Evolutionary conservation across 495 filamentous ascomycete species (phyloP).

Genomic region (Penicillium argentinense): DNA sequence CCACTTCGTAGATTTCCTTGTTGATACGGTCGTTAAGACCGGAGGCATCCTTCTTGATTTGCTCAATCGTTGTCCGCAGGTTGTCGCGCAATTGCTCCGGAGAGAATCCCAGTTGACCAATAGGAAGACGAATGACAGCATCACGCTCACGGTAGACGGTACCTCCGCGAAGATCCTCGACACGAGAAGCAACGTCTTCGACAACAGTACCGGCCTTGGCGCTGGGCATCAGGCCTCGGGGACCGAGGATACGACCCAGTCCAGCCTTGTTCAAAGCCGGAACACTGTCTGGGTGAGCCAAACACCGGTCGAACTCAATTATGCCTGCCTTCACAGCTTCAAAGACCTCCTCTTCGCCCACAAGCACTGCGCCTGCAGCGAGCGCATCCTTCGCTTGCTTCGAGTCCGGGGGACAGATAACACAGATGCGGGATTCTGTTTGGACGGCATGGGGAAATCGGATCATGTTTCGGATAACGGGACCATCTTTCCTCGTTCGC

Average conservation of each 20-base stretch:
- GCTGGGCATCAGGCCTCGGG: slow-evolving; percentile 88
- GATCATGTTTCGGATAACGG: slow-evolving; percentile 81
- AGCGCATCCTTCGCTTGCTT: slow-evolving; percentile 66
- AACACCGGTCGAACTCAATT: slow-evolving; percentile 84
- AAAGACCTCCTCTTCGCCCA: slow-evolving; percentile 84
- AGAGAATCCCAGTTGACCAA: slow-evolving; percentile 88
- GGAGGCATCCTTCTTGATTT: slow-evolving; percentile 75
- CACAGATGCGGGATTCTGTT: slow-evolving; percentile 79
- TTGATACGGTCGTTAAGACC: slow-evolving; percentile 65
- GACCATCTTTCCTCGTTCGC: slow-evolving; percentile 75
- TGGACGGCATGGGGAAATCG: slow-evolving; percentile 86
- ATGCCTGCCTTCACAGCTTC: slow-evolving; percentile 69
- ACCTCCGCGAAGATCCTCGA: slow-evolving; percentile 78
- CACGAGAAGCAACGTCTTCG: slow-evolving; percentile 65
- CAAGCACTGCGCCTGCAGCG: slow-evolving; percentile 72
- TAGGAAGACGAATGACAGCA: slow-evolving; percentile 81
- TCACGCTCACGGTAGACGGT: slow-evolving; percentile 82
- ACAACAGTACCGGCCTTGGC: slow-evolving; percentile 84
- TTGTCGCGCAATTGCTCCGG: slow-evolving; percentile 85
- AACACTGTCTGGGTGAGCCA: slow-evolving; percentile 79
- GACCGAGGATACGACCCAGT: slow-evolving; percentile 80
- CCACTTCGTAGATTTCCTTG: slow-evolving; percentile 90
- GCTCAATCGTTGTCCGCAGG: slow-evolving; percentile 71
- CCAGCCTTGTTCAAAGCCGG: slow-evolving; percentile 71
- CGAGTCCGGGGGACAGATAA: slow-evolving; percentile 80